Evolutionary conservation across 495 filamentous ascomycete species (phyloP), one percentile per base, ranked within the genome.

Genomic region (Beverwykella pulmonaria): DNA sequence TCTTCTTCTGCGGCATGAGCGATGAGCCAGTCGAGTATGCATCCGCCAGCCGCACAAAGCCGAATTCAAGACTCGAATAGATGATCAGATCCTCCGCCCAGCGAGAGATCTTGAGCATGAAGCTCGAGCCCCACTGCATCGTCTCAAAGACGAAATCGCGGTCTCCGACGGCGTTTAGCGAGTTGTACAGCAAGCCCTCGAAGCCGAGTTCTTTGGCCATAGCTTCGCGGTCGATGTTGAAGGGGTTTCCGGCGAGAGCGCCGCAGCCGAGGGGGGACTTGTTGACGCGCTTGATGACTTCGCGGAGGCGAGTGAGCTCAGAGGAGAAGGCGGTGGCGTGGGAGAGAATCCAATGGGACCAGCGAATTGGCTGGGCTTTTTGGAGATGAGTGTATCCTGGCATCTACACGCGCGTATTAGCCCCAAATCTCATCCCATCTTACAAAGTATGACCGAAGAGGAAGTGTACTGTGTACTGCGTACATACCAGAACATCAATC

Each of bases 1-100:
- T 89, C 81, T 87, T 86, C 81, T 96, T 96, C 81, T 98, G 92
- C 48, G 92, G 92, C 92, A 97, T 96, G 46, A 96, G 78, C 19
- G 87, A 91, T 63, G 85, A 89, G 36, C 92, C 92, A 1, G 92
- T 96, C 7, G 85, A 87, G 76, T 95, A 96, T 1, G 90, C 90
- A 73, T 97, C 92, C 8, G 92, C 92, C 26, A 96, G 79, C 57
- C 84, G 82, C 47, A 96, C 86, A 73, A 92, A 96, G 52, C 88
- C 86, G 70, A 95, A 96, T 76, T 96, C 93, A 63, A 84, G 79
- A 46, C 86, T 86, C 44, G 83, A 89, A 82, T 94, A 96, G 78
- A 94, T 88, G 75, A 96, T 95, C 64, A 97, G 78, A 71, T 96
- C 93, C 81, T 96, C 92, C 1, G 90, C 84, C 86, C 90, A 94